phyloP scores from a whole-genome alignment of 1,284 basidiomycete species.

The Exobasidium cylindrosporum region DNA sequence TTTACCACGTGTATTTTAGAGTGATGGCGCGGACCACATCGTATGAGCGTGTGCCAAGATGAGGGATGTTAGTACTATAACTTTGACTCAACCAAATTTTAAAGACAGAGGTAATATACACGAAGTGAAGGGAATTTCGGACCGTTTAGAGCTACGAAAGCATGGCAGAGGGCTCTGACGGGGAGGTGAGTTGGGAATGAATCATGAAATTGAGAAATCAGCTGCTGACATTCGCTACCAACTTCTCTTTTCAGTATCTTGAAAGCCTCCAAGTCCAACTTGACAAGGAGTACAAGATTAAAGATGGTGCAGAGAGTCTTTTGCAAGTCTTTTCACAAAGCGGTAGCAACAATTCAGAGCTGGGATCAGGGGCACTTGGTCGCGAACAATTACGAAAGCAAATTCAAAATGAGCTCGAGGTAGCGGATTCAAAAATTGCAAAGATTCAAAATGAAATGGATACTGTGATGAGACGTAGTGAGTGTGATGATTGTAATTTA shows the following conservation, averaged over 20 bases:
- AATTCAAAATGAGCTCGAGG: conserved; percentile 72
- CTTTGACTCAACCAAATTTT: no score
- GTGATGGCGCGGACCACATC: no score
- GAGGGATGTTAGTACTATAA: no score
- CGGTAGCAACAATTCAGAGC: neutral
- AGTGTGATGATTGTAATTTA: neutral
- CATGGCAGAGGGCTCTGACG: neutral
- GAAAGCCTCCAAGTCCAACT: conserved; percentile 67
- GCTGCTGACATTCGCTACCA: neutral
- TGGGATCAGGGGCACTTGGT: neutral
- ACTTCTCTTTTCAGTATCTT: conserved; percentile 55
- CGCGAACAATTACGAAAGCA: conserved; percentile 64
- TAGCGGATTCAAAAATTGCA: conserved; percentile 70
- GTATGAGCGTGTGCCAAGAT: no score
- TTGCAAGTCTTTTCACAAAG: conserved; percentile 62
- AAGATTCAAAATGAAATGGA: conserved; percentile 66
- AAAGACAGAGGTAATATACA: no score
- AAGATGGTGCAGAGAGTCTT: conserved; percentile 79
- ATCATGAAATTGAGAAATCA: neutral
- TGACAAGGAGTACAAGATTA: conserved; percentile 71
- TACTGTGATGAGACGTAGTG: conserved; percentile 59
- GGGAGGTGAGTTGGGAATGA: neutral
- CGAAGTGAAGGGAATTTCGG: no score
- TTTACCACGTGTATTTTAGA: no score
- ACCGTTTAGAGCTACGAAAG: no score